A percentile compares a stretch with the other conserved stretches of the same genome.
phyloP scores from a whole-genome alignment of 2,329 filamentous ascomycete species.

The Aspergillus novofumigatus region DNA sequence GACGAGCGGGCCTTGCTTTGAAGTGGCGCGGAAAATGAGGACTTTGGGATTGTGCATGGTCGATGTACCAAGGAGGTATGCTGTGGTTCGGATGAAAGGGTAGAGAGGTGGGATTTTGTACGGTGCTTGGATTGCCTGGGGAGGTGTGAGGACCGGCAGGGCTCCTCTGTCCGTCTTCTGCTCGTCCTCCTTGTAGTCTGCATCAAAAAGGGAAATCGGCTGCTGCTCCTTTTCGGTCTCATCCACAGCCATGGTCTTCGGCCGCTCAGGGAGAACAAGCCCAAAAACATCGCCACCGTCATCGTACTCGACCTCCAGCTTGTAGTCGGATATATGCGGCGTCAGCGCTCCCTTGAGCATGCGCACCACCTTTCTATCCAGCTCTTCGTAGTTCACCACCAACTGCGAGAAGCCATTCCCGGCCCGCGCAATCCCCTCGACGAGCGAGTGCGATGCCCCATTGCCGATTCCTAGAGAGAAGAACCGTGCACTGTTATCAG shows the following conservation, averaged over 20 bases:
- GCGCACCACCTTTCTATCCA: conserved; percentile 65
- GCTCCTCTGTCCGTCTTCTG: conserved; percentile 38
- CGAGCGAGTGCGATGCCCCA: conserved; percentile 52
- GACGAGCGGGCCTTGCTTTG: conserved; percentile 54
- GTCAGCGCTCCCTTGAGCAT: conserved; percentile 70
- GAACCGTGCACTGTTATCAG: conserved; percentile 47
- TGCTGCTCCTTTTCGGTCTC: conserved; percentile 26
- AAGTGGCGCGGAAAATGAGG: conserved; percentile 57
- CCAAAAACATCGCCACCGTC: conserved; percentile 54
- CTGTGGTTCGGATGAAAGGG: conserved; percentile 60
- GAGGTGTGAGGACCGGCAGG: conserved; percentile 51
- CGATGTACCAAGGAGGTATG: conserved; percentile 60
- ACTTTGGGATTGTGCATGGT: conserved; percentile 48
- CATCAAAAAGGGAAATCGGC: conserved; percentile 59
- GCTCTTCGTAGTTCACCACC: conserved; percentile 59
- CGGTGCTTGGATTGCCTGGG: conserved; percentile 62
- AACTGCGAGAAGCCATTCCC: conserved; percentile 60
- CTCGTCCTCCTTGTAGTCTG: conserved; percentile 37
- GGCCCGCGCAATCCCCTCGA: conserved; percentile 56
- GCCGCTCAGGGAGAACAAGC: conserved; percentile 53
- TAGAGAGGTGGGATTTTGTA: conserved; percentile 61
- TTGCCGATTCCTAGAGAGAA: conserved; percentile 54
- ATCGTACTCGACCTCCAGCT: conserved; percentile 60
- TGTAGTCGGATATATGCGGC: conserved; percentile 62
- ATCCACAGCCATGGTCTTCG: conserved; percentile 7